Evolutionary conservation across 1,284 basidiomycete genomes (phyloP).

Genomic region (Coniferiporia sulphurascens): DNA sequence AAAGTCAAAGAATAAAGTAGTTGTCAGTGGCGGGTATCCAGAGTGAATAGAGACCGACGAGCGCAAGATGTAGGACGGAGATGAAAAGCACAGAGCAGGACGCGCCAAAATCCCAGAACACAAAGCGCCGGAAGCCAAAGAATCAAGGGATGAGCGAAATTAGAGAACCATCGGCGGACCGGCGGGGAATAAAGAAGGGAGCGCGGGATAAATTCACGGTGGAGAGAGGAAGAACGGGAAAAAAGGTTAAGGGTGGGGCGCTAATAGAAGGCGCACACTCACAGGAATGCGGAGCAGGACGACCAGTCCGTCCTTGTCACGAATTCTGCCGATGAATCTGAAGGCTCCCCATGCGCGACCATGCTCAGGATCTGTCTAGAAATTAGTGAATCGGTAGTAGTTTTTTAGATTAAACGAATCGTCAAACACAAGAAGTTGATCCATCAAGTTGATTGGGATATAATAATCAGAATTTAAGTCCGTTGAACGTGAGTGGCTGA

Average conservation of each 20-base stretch:
- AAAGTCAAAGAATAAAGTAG: neutral
- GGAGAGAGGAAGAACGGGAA: neutral
- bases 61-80: neutral
- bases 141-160: neutral
- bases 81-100: neutral
- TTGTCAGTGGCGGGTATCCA: neutral
- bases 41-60: neutral
- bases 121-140: neutral
- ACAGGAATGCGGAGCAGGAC: slow-evolving; percentile 8
- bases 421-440: neutral
- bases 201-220: neutral
- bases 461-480: neutral
- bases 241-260: neutral
- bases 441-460: neutral
- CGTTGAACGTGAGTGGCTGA: neutral
- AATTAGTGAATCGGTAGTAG: neutral
- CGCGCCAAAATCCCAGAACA: neutral
- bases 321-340: neutral
- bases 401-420: neutral
- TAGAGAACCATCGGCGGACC: neutral
- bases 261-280: neutral
- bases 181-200: neutral
- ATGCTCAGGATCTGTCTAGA: slow-evolving; percentile 4
- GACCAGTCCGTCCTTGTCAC: slow-evolving; percentile 5
- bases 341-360: slow-evolving; percentile 6